These are phyloP conservation scores for Aspergillus pseudoterreus DNA, from an alignment of 2,329 filamentous ascomycete genomes.

Conservation along the genomic window DNA sequence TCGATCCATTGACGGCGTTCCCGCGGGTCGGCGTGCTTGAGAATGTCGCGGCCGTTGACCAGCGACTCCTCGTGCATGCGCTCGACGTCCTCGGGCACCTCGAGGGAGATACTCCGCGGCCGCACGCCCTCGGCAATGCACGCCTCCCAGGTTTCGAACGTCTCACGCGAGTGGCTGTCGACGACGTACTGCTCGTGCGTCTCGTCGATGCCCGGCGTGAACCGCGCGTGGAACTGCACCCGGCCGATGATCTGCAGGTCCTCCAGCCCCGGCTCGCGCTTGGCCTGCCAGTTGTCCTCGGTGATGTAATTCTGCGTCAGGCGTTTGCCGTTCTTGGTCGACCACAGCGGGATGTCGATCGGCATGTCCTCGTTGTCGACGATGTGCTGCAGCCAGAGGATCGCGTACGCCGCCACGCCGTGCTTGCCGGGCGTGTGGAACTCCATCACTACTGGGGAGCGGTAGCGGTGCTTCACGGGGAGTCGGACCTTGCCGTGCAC, in stretches of 20 bases:
- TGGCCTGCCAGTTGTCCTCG: constrained; percentile 64
- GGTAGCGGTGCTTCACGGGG: constrained; percentile 85
- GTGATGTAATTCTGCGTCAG: constrained; percentile 92
- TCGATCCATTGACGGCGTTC: constrained; percentile 74
- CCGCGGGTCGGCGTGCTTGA: constrained; percentile 63
- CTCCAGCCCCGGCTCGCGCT: constrained; percentile 64
- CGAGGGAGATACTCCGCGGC: constrained; percentile 63
- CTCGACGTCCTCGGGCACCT: constrained; percentile 69
- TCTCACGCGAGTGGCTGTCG: constrained; percentile 87
- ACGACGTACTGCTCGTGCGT: constrained; percentile 79
- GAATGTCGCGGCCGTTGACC: constrained; percentile 73
- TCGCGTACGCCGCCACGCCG: constrained; percentile 68
- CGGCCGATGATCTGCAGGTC: constrained; percentile 77
- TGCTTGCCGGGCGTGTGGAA: constrained; percentile 69
- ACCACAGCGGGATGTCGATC: constrained; percentile 89
- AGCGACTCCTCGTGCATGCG: constrained; percentile 78
- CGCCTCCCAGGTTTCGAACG: constrained; percentile 90
- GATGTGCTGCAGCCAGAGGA: constrained; percentile 82
- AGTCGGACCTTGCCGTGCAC: constrained; percentile 62
- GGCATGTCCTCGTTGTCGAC: constrained; percentile 72
- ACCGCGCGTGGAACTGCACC: constrained; percentile 72
- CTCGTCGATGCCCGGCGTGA: constrained; percentile 86
- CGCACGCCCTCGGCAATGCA: constrained; percentile 86
- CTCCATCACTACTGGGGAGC: constrained; percentile 85
- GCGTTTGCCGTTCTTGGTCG: constrained; percentile 68